Percentiles rank a stretch among this genome's conserved stretches.
Evolutionary conservation across 1,139 yeast genomes (phyloP).

Genomic region (Candida dubliniensis): DNA sequence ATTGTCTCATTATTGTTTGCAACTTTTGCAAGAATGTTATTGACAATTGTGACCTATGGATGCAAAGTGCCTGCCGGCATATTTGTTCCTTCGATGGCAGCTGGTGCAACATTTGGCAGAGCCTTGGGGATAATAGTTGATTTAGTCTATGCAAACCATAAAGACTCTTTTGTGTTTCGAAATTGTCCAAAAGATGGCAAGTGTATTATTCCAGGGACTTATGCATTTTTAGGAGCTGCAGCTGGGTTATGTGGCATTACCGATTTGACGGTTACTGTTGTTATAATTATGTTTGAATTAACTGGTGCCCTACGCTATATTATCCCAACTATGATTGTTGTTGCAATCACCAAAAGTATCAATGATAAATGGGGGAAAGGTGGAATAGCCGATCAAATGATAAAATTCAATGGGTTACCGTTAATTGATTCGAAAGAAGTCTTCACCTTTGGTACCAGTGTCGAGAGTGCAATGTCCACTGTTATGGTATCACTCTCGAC

Average conservation of each 20-base stretch:
- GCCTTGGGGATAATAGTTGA: conserved; percentile 75
- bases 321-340: conserved; percentile 94
- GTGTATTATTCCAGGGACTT: conserved; percentile 89
- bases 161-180: conserved; percentile 46
- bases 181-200: conserved; percentile 42
- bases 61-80: conserved; percentile 94
- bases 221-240: conserved; percentile 96
- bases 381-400: conserved; percentile 96
- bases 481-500: conserved; percentile 52
- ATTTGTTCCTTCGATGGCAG: conserved; percentile 95
- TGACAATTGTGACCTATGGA: conserved; percentile 86
- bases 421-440: conserved; percentile 76
- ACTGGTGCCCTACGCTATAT: conserved; percentile 92
- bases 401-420: conserved; percentile 85
- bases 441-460: conserved; percentile 53
- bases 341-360: conserved; percentile 82
- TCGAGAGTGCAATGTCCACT: conserved; percentile 65
- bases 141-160: conserved; percentile 44
- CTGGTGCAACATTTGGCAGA: conserved; percentile 93
- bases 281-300: conserved; percentile 91
- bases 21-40: conserved; percentile 63
- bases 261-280: conserved; percentile 87
- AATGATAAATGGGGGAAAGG: conserved; percentile 73
- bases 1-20: conserved; percentile 65
- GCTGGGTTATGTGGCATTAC: conserved; percentile 94